Percentiles rank a stretch among this genome's conserved stretches.
Conservation (phyloP, 2,329 filamentous ascomycete species). For the Aureobasidium pullulans region DNA sequence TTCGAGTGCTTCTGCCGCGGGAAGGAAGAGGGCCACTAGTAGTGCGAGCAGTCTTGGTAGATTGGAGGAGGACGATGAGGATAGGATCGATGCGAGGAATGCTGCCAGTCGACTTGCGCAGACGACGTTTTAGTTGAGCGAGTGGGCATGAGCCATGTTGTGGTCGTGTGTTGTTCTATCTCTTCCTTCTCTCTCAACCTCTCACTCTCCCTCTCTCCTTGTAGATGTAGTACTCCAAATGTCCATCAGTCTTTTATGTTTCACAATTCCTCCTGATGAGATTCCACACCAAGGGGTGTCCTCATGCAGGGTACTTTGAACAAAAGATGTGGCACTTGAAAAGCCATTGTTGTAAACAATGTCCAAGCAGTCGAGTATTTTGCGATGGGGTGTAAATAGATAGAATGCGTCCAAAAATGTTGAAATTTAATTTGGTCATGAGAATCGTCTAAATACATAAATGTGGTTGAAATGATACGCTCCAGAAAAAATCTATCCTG, state of each 20-base stretch:
- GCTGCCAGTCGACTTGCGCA: conserved; percentile 88
- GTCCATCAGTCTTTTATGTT: background rate
- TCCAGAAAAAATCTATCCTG: too few relatives aligned
- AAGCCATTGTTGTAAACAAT: too few relatives aligned
- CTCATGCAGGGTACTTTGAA: too few relatives aligned
- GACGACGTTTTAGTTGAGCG: conserved; percentile 66
- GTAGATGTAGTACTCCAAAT: background rate
- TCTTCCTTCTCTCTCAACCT: too few relatives aligned
- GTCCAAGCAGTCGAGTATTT: too few relatives aligned
- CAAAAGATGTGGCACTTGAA: too few relatives aligned
- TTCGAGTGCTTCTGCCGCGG: conserved; percentile 19
- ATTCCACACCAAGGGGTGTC: too few relatives aligned
- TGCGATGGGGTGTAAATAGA: too few relatives aligned
- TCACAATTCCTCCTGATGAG: background rate
- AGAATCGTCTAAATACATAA: background rate
- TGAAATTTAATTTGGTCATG: conserved; percentile 1
- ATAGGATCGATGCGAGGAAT: conserved; percentile 90
- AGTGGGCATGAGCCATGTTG: too few relatives aligned
- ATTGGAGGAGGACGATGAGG: conserved; percentile 75
- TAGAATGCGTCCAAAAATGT: background rate
- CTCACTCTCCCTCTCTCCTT: background rate
- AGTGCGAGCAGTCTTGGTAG: conserved; percentile 50
- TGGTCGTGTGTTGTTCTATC: too few relatives aligned
- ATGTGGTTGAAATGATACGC: too few relatives aligned
- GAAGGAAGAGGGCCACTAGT: conserved; percentile 42